Conservation (phyloP, 805 yeast species). For the Clavispora carvajalis region DNA sequence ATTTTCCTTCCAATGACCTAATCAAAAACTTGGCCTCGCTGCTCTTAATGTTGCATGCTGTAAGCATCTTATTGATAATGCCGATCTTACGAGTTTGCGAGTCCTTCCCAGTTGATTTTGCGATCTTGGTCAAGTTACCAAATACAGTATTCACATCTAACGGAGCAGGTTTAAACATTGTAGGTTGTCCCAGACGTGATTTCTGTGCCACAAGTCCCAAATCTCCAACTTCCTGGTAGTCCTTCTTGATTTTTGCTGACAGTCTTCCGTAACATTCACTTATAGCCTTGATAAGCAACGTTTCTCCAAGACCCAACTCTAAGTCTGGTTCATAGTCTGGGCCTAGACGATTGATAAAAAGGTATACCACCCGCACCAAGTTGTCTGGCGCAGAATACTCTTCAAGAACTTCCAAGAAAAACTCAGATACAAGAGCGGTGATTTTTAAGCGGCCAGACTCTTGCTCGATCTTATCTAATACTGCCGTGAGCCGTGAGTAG, state of each 20-base stretch:
- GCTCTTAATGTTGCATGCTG: constrained; percentile 68
- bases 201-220: constrained; percentile 83
- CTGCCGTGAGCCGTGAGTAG: constrained; percentile 45
- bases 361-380: constrained; percentile 68
- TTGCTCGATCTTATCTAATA: constrained; percentile 72
- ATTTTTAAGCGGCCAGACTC: constrained; percentile 84
- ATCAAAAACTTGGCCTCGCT: constrained; percentile 85
- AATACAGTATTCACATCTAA: constrained; percentile 72
- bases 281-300: constrained; percentile 79
- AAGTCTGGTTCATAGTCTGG: constrained; percentile 92
- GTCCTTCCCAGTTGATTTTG: constrained; percentile 70
- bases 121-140: constrained; percentile 67
- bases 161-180: constrained; percentile 90
- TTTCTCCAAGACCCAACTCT: constrained; percentile 92
- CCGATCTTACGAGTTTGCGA: constrained; percentile 76
- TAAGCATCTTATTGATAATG: constrained; percentile 74
- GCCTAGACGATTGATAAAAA: constrained; percentile 83
- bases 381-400: constrained; percentile 34
- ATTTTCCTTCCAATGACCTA: constrained; percentile 86
- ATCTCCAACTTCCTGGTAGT: constrained; percentile 80
- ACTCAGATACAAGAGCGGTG: constrained; percentile 66
- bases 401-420: constrained; percentile 59
- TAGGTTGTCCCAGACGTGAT: constrained; percentile 79
- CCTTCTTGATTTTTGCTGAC: constrained; percentile 60
- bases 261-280: constrained; percentile 87